Base-by-base conservation (phyloP, 257 asterid species). In the Plantago major region DNA sequence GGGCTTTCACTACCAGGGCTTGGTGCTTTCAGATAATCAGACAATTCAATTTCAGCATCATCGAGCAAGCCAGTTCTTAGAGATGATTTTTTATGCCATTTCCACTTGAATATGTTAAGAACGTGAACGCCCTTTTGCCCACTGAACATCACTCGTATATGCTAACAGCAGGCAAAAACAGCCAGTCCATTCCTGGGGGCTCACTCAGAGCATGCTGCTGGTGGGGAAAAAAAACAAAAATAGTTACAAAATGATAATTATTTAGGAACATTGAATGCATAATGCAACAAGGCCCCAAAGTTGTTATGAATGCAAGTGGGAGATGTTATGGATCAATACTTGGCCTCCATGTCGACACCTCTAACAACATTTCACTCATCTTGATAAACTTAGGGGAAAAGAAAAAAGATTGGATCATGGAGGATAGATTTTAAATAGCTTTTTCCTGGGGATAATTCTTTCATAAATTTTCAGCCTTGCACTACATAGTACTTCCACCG, bases 1-100 rank as follows among this genome's bases (percentile, higher is more conserved):
- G 99, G 97, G 81, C 99, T 89, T 71, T 89, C 99, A 77, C 97
- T 89, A 42, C 87, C 79, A 5, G 75, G 82, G 74, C 95, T 87
- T 28, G 96, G 95, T 44, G 91, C 82, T 73, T 78, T 75, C 64
- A 69, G 83, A 74, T 93, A 93, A 68, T 83, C 94, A 3, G 97
- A 85, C 70, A 93, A 79, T 69, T 93, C 97, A 15, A 93, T 83
- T 78, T 87, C 99, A 56, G 61, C 78, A 45, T 78, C 83, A 73
- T 83, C 65, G 42, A 93, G 96, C 67, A 93, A 73, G 48, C 87
- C 85, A 52, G 83, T 61, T 7, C 78, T 76, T 56, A 89, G 72
- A 55, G 97, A 80, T 53, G 99, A 87, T n/a, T 78, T 63, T 58
- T 67, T 70, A 44, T 42, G 79, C 76, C 74, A 59, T 70, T 76